Evolutionary conservation across 2,329 filamentous ascomycete species (phyloP).

Genomic region (Talaromyces sp.): DNA sequence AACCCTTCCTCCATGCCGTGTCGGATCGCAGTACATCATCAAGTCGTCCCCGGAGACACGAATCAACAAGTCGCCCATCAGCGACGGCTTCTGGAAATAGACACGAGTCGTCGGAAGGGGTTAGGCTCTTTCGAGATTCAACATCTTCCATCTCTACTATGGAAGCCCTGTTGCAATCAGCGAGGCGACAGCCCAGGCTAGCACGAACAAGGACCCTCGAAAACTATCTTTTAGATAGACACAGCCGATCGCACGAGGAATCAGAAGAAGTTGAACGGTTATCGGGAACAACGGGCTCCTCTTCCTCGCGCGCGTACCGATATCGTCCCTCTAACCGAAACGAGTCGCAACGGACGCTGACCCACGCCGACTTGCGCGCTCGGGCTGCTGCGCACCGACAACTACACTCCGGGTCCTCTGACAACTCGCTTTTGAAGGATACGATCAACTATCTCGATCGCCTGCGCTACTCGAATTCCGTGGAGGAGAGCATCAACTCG

Average conservation of each 20-base stretch:
- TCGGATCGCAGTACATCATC: conserved; percentile 29
- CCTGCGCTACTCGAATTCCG: conserved; percentile 56
- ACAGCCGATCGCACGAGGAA: conserved; percentile 28
- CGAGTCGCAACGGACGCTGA: conserved; percentile 32
- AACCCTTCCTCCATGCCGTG: conserved; percentile 29
- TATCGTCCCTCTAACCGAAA: conserved; percentile 34
- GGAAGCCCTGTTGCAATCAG: conserved; percentile 45
- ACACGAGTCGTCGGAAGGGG: conserved; percentile 28
- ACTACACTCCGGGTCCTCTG: conserved; percentile 37
- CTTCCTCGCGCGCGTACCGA: conserved; percentile 33
- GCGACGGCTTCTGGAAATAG: conserved; percentile 10
- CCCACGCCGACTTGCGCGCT: conserved; percentile 39
- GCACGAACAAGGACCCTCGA: conserved; percentile 43
- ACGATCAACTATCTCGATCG: conserved; percentile 64
- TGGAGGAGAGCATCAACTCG: conserved; percentile 57
- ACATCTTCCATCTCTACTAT: conserved; percentile 34
- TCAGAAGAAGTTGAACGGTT: conserved; percentile 29
- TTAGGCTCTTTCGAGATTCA: conserved; percentile 16
- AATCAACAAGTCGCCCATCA: conserved; percentile 23
- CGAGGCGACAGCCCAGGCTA: conserved; percentile 43
- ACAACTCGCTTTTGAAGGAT: conserved; percentile 53
- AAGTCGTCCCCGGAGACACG: conserved; percentile 29
- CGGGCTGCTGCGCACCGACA: conserved; percentile 41
- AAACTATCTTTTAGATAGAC: conserved; percentile 43
- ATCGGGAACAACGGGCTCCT: conserved; percentile 10